A percentile compares a stretch with the other conserved stretches of the same genome.
These are phyloP conservation scores for Liquidambar formosana DNA, from an alignment of 164 flowering plant genomes.

Conservation along the genomic window DNA sequence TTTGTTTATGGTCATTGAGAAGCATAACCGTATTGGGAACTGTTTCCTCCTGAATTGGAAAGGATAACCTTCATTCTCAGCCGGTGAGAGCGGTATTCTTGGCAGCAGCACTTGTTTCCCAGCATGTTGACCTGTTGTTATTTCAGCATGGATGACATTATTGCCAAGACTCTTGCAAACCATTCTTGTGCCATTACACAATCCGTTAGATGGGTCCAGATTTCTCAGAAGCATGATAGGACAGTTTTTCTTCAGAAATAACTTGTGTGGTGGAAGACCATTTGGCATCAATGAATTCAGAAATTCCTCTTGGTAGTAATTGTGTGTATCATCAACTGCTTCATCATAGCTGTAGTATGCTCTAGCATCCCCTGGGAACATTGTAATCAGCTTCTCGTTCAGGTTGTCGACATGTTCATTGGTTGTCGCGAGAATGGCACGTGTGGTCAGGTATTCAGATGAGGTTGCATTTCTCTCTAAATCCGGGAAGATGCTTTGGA, in stretches of 20 bases:
- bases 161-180: not conserved
- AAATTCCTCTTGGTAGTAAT: constrained; percentile 1
- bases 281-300: not conserved
- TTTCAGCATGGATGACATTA: constrained; percentile 12
- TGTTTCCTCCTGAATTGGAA: constrained; percentile 1
- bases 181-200: constrained; percentile 12
- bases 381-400: not conserved
- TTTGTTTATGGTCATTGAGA: constrained; percentile 12
- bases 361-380: not conserved
- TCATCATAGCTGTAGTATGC: not conserved
- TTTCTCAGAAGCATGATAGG: constrained; percentile 1
- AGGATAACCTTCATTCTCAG: not conserved
- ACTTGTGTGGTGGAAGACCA: constrained; percentile 5
- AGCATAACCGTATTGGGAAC: constrained; percentile 9
- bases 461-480: too few relatives aligned
- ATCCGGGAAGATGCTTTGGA: not conserved
- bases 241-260: constrained; percentile 1
- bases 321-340: not conserved
- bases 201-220: not conserved
- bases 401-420: not conserved
- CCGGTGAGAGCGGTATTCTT: not conserved
- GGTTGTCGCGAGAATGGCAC: not conserved
- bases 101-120: not conserved
- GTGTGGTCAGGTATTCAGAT: not conserved
- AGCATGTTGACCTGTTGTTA: constrained; percentile 3